Evolutionary conservation across 495 filamentous ascomycete genomes (phyloP).

Genomic region (Penicillium ucsense): DNA sequence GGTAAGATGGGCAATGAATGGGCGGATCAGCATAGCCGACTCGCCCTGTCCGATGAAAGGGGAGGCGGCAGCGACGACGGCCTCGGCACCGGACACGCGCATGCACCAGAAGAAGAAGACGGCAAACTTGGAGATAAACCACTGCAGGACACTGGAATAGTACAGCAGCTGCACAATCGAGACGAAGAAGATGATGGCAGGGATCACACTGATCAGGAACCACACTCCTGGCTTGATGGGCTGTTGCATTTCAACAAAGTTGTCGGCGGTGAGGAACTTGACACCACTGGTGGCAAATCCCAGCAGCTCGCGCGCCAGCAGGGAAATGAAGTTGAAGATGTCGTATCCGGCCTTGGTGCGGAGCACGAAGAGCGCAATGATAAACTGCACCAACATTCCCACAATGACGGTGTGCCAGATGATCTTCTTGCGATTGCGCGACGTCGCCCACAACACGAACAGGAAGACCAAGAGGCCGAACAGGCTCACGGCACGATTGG

Average conservation of each 20-base stretch:
- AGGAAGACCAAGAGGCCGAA: conserved; percentile 74
- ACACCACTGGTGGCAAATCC: conserved; percentile 61
- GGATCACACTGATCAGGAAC: conserved; percentile 67
- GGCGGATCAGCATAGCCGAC: conserved; percentile 82
- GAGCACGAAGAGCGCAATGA: conserved; percentile 80
- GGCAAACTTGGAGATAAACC: conserved; percentile 79
- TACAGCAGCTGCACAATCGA: conserved; percentile 75
- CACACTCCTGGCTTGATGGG: conserved; percentile 29
- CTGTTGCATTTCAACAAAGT: conserved; percentile 16
- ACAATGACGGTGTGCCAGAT: conserved; percentile 70
- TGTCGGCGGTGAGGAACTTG: conserved; percentile 53
- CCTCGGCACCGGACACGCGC: conserved; percentile 85
- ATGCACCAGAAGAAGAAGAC: conserved; percentile 85
- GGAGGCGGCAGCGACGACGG: conserved; percentile 85
- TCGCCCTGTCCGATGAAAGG: conserved; percentile 93
- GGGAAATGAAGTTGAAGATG: conserved; percentile 81
- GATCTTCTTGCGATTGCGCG: conserved; percentile 52
- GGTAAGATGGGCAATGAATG: conserved; percentile 75
- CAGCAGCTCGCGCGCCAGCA: conserved; percentile 57
- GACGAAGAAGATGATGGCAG: conserved; percentile 90
- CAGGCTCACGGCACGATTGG: conserved; percentile 66
- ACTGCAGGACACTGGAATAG: conserved; percentile 70
- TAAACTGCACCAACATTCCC: conserved; percentile 80
- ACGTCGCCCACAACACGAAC: conserved; percentile 54
- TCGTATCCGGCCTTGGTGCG: conserved; percentile 66